Percentiles rank a stretch among this genome's conserved stretches.
Evolutionary conservation across 768 basidiomycete genomes (phyloP).

Genomic region (Rhodotorula graminis): DNA sequence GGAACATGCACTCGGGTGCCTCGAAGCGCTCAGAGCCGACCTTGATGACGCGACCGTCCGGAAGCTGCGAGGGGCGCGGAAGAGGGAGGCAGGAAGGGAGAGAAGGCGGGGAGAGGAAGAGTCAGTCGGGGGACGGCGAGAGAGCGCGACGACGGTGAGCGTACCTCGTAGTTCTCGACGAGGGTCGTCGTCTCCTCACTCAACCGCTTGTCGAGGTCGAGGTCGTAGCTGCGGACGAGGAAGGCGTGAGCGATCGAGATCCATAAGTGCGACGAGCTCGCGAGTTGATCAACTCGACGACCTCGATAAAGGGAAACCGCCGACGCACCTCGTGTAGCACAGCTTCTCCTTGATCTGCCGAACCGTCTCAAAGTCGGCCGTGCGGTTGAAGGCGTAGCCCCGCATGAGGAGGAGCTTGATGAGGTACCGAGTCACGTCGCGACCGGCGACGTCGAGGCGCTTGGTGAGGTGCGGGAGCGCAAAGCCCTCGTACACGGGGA

Average conservation of each 20-base stretch:
- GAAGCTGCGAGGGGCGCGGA: slow-evolving; percentile 56
- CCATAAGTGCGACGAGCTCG: too few species aligned
- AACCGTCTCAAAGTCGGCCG: slow-evolving; percentile 98
- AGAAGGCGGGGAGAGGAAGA: not conserved
- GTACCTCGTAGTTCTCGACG: slow-evolving; percentile 90
- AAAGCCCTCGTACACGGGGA: slow-evolving; percentile 96
- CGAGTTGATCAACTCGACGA: too few species aligned
- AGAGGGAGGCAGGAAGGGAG: not conserved
- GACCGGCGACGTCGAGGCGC: slow-evolving; percentile 92
- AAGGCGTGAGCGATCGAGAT: not conserved
- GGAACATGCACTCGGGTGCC: slow-evolving; percentile 99
- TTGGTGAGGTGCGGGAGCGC: slow-evolving; percentile 90
- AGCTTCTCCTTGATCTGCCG: slow-evolving; percentile 98
- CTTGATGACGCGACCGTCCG: slow-evolving; percentile 93
- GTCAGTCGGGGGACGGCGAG: too few species aligned
- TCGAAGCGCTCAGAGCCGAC: slow-evolving; percentile 98
- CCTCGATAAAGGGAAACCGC: too few species aligned
- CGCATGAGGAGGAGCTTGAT: slow-evolving; percentile 99
- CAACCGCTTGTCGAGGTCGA: slow-evolving; percentile 88
- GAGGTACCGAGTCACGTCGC: slow-evolving; percentile 96
- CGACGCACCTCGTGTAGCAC: slow-evolving; percentile 83
- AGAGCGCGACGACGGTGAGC: slow-evolving; percentile 34
- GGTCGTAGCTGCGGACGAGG: slow-evolving; percentile 66
- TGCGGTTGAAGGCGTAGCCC: slow-evolving; percentile 99
- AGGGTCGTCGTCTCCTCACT: slow-evolving; percentile 94